Conservation (phyloP, 140 eudicot genomes). For the Flaveria floridana region DNA sequence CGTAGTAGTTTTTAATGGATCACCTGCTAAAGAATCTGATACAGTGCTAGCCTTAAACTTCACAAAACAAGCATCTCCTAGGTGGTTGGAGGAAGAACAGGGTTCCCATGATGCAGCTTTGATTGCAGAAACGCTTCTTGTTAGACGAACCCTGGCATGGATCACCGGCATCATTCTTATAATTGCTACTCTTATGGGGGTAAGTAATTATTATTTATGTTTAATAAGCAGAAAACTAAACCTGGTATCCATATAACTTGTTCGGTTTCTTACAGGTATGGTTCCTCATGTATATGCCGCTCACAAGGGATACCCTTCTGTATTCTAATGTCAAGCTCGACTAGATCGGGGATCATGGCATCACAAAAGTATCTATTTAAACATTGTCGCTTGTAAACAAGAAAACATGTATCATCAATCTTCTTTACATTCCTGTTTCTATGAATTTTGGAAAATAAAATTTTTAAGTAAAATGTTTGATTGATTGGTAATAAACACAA, state of each 20-base stretch:
- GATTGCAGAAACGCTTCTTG: conserved; percentile 57
- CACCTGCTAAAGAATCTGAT: conserved; percentile 39
- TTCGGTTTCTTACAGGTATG: conserved; percentile 46
- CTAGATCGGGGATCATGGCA: conserved; percentile 33
- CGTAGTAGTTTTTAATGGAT: conserved; percentile 41
- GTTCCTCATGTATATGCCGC: conserved; percentile 76
- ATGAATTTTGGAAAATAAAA: conserved; percentile 14
- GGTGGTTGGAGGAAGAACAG: conserved; percentile 54
- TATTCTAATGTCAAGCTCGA: conserved; percentile 94
- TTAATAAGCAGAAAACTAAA: not conserved
- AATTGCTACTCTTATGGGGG: conserved; percentile 83
- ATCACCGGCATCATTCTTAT: conserved; percentile 76
- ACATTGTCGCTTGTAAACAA: not conserved
- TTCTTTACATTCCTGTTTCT: conserved; percentile 7
- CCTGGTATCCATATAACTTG: not conserved
- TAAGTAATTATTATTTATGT: conserved; percentile 37
- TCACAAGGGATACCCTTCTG: conserved; percentile 91
- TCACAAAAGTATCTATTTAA: conserved; percentile 8
- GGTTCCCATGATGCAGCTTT: conserved; percentile 34
- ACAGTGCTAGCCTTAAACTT: conserved; percentile 42
- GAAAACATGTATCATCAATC: conserved; percentile 2
- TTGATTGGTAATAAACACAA: conserved; percentile 7
- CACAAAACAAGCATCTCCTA: conserved; percentile 48
- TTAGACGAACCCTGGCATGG: conserved; percentile 82
- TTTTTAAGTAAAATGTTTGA: conserved; percentile 10